Percentiles rank a stretch among this genome's conserved stretches.
Conservation (phyloP, 106 monocot species). For the Xerophyta viscosa region DNA sequence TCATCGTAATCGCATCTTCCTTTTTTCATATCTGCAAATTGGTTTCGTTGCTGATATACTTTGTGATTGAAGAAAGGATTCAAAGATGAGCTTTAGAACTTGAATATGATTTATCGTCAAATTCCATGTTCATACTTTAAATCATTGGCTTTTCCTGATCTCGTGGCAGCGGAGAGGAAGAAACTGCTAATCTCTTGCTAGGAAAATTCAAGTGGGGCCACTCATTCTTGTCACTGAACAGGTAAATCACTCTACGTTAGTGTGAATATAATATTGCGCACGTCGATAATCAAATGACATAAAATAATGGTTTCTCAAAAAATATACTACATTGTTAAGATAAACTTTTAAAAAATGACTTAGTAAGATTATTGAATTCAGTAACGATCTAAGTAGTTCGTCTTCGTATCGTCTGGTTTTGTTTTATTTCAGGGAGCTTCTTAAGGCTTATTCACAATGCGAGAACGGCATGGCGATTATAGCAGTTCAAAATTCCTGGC, state of each 20-base stretch:
- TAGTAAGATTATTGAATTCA: no score
- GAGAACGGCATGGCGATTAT: conserved; percentile 68
- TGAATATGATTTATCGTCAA: neutral
- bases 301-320: no score
- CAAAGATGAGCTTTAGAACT: neutral
- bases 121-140: no score
- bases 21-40: no score
- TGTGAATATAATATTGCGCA: no score
- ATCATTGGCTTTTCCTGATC: conserved; percentile 2
- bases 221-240: conserved; percentile 88
- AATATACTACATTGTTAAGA: no score
- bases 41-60: no score
- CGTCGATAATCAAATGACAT: no score
- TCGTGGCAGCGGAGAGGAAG: conserved; percentile 74
- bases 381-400: no score
- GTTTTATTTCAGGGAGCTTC: conserved; percentile 50
- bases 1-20: no score
- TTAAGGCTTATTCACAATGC: conserved; percentile 87
- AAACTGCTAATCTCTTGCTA: conserved; percentile 55
- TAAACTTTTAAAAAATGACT: no score
- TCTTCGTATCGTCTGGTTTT: neutral
- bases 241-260: conserved; percentile 24
- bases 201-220: conserved; percentile 98
- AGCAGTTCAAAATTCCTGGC: conserved; percentile 74
- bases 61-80: no score